phyloP scores from a whole-genome alignment of 768 basidiomycete genomes.

The Hortiboletus flavorubellus region DNA sequence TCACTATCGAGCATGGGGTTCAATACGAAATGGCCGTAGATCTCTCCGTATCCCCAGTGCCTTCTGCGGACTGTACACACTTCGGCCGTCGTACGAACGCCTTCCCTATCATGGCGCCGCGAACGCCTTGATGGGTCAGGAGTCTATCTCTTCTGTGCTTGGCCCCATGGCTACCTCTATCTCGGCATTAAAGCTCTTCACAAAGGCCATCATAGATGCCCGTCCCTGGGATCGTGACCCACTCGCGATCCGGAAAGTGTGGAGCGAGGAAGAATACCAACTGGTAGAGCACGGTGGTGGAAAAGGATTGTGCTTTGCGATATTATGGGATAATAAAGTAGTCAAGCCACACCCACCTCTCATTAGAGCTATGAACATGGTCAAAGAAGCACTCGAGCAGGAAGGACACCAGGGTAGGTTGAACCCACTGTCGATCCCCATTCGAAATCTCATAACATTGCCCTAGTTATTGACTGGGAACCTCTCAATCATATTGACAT shows the following conservation, averaged over 20 bases:
- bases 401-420: conserved; percentile 64
- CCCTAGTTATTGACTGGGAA: conserved; percentile 61
- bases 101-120: conserved; percentile 66
- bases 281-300: conserved; percentile 59
- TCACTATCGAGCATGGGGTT: not conserved
- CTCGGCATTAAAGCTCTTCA: conserved; percentile 57
- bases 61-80: conserved; percentile 68
- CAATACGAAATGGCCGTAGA: conserved; percentile 30
- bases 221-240: conserved; percentile 71
- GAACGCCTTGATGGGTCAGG: conserved; percentile 70
- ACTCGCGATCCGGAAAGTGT: conserved; percentile 50
- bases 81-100: conserved; percentile 69
- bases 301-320: conserved; percentile 49
- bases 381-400: conserved; percentile 54
- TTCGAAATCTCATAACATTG: conserved; percentile 4
- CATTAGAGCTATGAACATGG: conserved; percentile 53
- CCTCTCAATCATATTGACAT: conserved; percentile 47
- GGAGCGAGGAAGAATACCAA: conserved; percentile 57
- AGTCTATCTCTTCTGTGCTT: conserved; percentile 68
- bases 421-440: not conserved
- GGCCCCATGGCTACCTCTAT: conserved; percentile 68
- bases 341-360: conserved; percentile 66
- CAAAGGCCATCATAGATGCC: conserved; percentile 35
- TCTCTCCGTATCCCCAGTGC: conserved; percentile 72
- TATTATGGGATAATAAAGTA: conserved; percentile 66